Evolutionary conservation across 2,329 filamentous ascomycete species (phyloP).

Genomic region (Aspergillus sp.): DNA sequence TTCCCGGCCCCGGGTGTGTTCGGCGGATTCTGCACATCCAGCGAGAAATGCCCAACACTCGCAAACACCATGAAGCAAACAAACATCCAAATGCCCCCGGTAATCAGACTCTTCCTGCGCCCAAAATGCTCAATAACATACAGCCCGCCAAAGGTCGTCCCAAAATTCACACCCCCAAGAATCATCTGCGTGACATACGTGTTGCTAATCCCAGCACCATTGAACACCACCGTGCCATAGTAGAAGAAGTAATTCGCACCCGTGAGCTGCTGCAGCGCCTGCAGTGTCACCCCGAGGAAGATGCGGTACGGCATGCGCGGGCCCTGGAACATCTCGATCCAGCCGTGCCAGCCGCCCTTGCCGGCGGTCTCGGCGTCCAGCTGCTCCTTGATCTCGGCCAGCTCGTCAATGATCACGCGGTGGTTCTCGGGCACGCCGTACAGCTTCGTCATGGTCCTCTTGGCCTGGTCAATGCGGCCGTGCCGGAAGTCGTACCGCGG

Average conservation of each 20-base stretch:
- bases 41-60: constrained; percentile 47
- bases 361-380: constrained; percentile 50
- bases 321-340: constrained; percentile 35
- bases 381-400: constrained; percentile 55
- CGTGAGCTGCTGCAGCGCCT: not conserved
- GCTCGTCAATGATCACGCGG: constrained; percentile 50
- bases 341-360: constrained; percentile 17
- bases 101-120: constrained; percentile 63
- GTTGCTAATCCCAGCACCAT: constrained; percentile 61
- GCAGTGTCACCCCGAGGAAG: not conserved
- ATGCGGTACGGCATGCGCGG: constrained; percentile 8
- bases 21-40: constrained; percentile 35
- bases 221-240: not conserved
- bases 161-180: constrained; percentile 63
- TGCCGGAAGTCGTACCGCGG: constrained; percentile 57
- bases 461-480: constrained; percentile 51
- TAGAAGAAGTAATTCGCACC: not conserved
- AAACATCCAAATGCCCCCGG: constrained; percentile 66
- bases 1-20: constrained; percentile 52
- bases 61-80: constrained; percentile 64
- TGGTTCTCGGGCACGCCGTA: constrained; percentile 55
- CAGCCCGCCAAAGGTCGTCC: constrained; percentile 62
- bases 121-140: constrained; percentile 67
- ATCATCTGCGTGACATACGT: constrained; percentile 63
- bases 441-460: constrained; percentile 50